Evolutionary conservation across 2,329 filamentous ascomycete species (phyloP).

Genomic region (Periconia macrospinosa): DNA sequence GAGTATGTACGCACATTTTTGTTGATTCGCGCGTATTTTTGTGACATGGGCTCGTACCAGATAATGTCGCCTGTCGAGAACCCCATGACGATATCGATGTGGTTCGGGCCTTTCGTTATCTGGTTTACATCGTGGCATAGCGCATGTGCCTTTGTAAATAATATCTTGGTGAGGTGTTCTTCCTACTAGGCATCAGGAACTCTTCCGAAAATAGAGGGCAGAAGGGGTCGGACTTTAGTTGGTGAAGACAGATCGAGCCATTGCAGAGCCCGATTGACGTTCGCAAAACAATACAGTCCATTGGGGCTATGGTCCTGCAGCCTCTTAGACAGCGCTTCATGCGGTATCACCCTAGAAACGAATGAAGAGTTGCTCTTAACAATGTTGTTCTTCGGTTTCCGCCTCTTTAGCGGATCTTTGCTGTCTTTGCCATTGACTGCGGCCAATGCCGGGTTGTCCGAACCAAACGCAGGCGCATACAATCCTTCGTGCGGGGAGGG

Average conservation of each 20-base stretch:
- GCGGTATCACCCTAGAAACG: slow-evolving; percentile 92
- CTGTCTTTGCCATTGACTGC: slow-evolving; percentile 66
- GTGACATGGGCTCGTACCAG: slow-evolving; percentile 97
- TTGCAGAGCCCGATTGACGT: slow-evolving; percentile 92
- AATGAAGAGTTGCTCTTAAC: slow-evolving; percentile 98
- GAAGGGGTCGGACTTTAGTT: slow-evolving; percentile 57
- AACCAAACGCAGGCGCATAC: slow-evolving; percentile 73
- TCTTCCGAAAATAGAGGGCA: background rate
- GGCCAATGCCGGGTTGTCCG: slow-evolving; percentile 76
- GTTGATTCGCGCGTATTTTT: slow-evolving; percentile 93
- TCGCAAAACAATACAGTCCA: slow-evolving; percentile 88
- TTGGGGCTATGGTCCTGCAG: slow-evolving; percentile 76
- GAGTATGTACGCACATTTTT: slow-evolving; percentile 70
- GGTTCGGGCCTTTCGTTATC: slow-evolving; percentile 74
- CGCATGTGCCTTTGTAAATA: slow-evolving; percentile 96
- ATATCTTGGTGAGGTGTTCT: slow-evolving; percentile 90
- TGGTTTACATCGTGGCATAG: slow-evolving; percentile 91
- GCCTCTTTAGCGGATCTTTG: slow-evolving; percentile 67
- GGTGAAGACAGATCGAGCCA: slow-evolving; percentile 88
- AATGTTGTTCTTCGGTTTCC: slow-evolving; percentile 97
- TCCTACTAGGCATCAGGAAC: slow-evolving; percentile 54
- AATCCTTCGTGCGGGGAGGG: slow-evolving; percentile 33
- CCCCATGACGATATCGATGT: slow-evolving; percentile 91
- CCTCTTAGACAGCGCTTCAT: slow-evolving; percentile 78
- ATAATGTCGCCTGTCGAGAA: slow-evolving; percentile 97